Percentiles rank a stretch among this genome's conserved stretches.
Conservation (phyloP, 1,139 yeast genomes). For the Blastobotrys aristatus region DNA sequence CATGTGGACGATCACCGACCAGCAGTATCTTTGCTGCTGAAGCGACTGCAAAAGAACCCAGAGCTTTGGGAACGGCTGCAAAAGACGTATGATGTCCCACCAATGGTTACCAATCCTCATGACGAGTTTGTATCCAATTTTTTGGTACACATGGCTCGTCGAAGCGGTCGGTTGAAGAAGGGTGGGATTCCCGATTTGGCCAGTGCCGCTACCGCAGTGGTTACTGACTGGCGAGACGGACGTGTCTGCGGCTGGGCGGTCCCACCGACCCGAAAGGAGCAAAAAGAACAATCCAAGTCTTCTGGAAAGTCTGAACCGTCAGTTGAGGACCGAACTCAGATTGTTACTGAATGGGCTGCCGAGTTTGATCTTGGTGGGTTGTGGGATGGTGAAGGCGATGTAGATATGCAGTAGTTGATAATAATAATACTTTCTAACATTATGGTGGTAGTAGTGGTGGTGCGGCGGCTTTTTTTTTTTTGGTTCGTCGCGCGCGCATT, state of each 20-base stretch:
- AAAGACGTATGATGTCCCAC: slow-evolving; percentile 69
- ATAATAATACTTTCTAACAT: not conserved
- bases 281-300: slow-evolving; percentile 24
- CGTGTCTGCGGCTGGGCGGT: slow-evolving; percentile 86
- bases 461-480: not conserved
- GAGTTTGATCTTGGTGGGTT: slow-evolving; percentile 90
- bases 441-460: not conserved
- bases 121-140: slow-evolving; percentile 56
- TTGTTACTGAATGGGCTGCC: slow-evolving; percentile 88
- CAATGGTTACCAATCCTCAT: slow-evolving; percentile 52
- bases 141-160: slow-evolving; percentile 87
- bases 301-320: slow-evolving; percentile 28
- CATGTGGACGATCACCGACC: slow-evolving; percentile 78
- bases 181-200: slow-evolving; percentile 91
- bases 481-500: not conserved
- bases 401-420: slow-evolving; percentile 12
- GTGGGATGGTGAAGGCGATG: slow-evolving; percentile 28
- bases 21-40: slow-evolving; percentile 71
- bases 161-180: slow-evolving; percentile 84
- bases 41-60: slow-evolving; percentile 51
- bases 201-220: slow-evolving; percentile 75
- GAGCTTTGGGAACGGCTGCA: slow-evolving; percentile 76
- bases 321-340: slow-evolving; percentile 59
- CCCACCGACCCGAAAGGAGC: slow-evolving; percentile 48
- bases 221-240: slow-evolving; percentile 98